phyloP scores from a whole-genome alignment of 495 filamentous ascomycete species.

The Extremus antarcticus region DNA sequence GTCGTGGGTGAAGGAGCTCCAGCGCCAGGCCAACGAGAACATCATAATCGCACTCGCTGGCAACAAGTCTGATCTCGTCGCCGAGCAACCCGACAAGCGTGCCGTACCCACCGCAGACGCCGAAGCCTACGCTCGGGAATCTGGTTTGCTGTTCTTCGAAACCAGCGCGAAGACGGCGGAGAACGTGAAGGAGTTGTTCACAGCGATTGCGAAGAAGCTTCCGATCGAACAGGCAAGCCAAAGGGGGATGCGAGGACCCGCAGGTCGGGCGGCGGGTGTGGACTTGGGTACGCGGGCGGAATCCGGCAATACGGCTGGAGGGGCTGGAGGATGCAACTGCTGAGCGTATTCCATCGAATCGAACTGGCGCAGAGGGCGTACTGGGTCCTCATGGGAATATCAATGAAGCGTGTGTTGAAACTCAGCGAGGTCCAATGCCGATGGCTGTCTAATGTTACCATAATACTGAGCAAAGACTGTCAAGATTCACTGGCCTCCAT shows the following conservation, averaged over 20 bases:
- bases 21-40: constrained; percentile 97
- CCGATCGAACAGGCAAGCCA: constrained; percentile 90
- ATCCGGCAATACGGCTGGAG: constrained; percentile 8
- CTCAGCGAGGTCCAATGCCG: not conserved
- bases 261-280: constrained; percentile 17
- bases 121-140: constrained; percentile 87
- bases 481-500: too few species aligned
- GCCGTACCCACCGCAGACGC: constrained; percentile 81
- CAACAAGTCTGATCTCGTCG: constrained; percentile 93
- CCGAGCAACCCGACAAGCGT: constrained; percentile 81
- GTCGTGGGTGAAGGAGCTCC: constrained; percentile 98
- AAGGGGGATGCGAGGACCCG: constrained; percentile 51
- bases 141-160: constrained; percentile 90
- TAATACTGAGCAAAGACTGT: too few species aligned
- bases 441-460: too few species aligned
- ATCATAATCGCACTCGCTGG: constrained; percentile 97
- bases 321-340: constrained; percentile 18
- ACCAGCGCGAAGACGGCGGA: constrained; percentile 94
- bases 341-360: not conserved
- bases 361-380: not conserved
- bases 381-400: not conserved
- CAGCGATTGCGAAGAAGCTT: constrained; percentile 94
- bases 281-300: constrained; percentile 17
- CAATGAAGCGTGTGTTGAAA: not conserved
- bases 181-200: constrained; percentile 92